A percentile compares a stretch with the other conserved stretches of the same genome.
phyloP scores from a whole-genome alignment of 257 asterid genomes.

The Linderniella brevidens region DNA sequence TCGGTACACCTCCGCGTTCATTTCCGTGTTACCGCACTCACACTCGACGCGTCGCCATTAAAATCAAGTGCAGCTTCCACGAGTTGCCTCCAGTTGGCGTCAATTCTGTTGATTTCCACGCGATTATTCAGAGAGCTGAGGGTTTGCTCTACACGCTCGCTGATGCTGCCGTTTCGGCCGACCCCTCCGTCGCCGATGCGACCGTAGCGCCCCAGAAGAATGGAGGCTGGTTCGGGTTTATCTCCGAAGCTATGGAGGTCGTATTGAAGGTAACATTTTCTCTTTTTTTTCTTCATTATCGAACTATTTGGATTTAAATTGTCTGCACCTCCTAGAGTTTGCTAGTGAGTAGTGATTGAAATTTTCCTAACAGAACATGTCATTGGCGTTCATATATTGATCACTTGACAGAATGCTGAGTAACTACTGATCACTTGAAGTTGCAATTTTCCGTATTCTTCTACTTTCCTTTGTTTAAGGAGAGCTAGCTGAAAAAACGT shows the following conservation, averaged over 20 bases:
- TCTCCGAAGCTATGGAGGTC: constrained; percentile 91
- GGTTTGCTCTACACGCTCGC: constrained; percentile 73
- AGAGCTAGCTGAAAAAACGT: no score
- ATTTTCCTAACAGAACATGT: no score
- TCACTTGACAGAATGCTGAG: no score
- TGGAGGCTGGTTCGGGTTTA: constrained; percentile 94
- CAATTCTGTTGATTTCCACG: constrained; percentile 25
- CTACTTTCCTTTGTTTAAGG: no score
- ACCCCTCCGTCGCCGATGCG: no score
- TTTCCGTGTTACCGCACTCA: constrained; percentile 27
- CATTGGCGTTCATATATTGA: no score
- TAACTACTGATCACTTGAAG: no score
- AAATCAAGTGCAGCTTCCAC: constrained; percentile 53
- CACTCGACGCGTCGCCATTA: constrained; percentile 31
- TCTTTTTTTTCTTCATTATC: background rate
- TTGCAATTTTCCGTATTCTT: no score
- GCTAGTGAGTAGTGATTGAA: no score
- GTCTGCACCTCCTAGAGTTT: no score
- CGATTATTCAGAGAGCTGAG: constrained; percentile 53
- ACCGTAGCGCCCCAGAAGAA: constrained; percentile 40
- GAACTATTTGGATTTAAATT: background rate
- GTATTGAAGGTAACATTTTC: constrained; percentile 53
- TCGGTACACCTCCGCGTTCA: constrained; percentile 50
- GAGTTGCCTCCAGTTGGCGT: constrained; percentile 38
- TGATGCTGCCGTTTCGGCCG: no score